These are phyloP conservation scores for Phytophthora europaea DNA, from an alignment of 352 stramenopile genomes.

Conservation along the genomic window DNA sequence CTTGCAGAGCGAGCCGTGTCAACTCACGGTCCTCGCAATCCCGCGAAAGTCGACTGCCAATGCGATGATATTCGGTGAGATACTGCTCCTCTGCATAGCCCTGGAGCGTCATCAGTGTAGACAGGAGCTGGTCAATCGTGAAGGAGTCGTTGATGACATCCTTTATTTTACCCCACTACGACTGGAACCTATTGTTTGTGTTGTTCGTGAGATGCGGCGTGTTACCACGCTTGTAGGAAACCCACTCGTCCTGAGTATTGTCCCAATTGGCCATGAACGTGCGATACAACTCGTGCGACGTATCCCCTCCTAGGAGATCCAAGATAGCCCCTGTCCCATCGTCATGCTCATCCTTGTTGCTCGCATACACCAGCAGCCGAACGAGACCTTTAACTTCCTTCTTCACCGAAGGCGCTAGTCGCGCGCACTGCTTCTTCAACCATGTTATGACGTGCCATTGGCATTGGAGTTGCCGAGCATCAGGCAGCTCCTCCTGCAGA, in stretches of 20 bases:
- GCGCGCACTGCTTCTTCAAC: constrained; percentile 1
- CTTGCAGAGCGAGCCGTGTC: constrained; percentile 2
- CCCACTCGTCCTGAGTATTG: background rate
- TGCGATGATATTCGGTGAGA: background rate
- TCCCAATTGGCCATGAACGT: background rate
- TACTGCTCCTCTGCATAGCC: background rate
- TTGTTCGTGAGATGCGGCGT: background rate
- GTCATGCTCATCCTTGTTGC: background rate
- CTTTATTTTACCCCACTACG: background rate
- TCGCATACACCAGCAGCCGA: constrained; percentile 5
- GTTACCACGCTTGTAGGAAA: background rate
- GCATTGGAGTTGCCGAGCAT: constrained; percentile 15
- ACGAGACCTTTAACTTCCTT: constrained; percentile 1
- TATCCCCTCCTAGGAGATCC: background rate
- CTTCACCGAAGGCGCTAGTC: background rate
- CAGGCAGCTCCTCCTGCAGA: background rate
- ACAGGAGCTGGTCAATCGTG: background rate
- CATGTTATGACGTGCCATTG: constrained; percentile 19
- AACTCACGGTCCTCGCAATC: background rate
- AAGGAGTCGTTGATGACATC: background rate
- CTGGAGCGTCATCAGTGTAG: background rate
- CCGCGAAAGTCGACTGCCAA: background rate
- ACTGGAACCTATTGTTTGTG: background rate
- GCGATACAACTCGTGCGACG: background rate
- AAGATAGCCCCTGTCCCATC: background rate